These are phyloP conservation scores for Nicotiana noctiflora DNA, from an alignment of 257 asterid genomes.

Conservation along the genomic window DNA sequence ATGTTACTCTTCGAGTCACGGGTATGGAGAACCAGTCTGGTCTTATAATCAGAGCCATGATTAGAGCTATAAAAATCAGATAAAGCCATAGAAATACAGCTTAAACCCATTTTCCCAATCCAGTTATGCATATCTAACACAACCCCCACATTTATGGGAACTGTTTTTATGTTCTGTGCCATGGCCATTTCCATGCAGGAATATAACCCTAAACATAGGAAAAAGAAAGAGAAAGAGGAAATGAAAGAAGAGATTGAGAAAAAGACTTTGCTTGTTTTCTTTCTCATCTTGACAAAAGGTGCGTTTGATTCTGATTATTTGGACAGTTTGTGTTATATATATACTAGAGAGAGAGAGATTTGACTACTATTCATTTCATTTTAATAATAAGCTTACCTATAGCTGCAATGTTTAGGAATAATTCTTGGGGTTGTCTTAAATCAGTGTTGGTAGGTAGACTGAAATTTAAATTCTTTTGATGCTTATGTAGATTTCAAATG, in stretches of 20 bases:
- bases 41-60: conserved; percentile 15
- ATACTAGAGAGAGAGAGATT: neutral
- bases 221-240: neutral
- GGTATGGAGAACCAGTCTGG: conserved; percentile 25
- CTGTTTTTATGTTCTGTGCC: conserved; percentile 16
- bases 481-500: no score
- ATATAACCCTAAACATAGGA: neutral
- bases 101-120: conserved; percentile 31
- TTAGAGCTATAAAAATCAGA: conserved; percentile 34
- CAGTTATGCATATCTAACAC: conserved; percentile 34
- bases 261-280: neutral
- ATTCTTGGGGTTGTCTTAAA: no score
- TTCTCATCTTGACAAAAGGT: no score
- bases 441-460: no score
- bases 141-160: conserved; percentile 36
- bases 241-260: neutral
- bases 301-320: no score
- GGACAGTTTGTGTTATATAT: no score
- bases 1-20: conserved; percentile 32
- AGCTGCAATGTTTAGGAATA: no score
- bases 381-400: no score
- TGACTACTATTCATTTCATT: neutral
- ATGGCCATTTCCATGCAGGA: neutral
- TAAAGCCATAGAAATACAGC: conserved; percentile 43
- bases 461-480: no score